Percentiles rank a stretch among this genome's conserved stretches.
Conservation (phyloP, 2,329 filamentous ascomycete genomes). For the Paecilomyces variotii region DNA sequence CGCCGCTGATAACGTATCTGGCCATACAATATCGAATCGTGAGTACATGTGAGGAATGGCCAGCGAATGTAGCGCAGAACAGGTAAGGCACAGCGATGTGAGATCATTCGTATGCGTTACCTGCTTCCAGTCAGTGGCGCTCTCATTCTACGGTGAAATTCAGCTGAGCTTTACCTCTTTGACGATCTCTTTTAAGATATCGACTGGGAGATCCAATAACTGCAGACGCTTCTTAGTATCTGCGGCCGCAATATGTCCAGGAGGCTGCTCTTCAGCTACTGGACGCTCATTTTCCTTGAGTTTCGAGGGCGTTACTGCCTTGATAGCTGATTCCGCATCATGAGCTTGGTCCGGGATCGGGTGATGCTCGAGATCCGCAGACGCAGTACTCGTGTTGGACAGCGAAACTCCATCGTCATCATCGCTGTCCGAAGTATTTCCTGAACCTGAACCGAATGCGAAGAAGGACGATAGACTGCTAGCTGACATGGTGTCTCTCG, state of each 20-base stretch:
- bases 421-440: background rate
- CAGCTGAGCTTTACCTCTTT: conserved; percentile 52
- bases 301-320: background rate
- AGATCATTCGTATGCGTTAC: conserved; percentile 76
- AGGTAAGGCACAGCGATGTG: conserved; percentile 67
- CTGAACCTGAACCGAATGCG: background rate
- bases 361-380: background rate
- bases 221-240: conserved; percentile 41
- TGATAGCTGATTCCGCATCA: background rate
- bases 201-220: conserved; percentile 67
- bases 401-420: background rate
- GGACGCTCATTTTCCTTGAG: background rate
- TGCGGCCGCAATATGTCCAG: background rate
- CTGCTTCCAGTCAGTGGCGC: conserved; percentile 32
- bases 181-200: conserved; percentile 69
- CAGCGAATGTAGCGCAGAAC: conserved; percentile 67
- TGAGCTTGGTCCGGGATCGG: background rate
- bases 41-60: conserved; percentile 74
- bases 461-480: background rate
- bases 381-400: background rate
- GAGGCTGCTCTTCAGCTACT: background rate
- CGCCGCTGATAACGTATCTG: conserved; percentile 57
- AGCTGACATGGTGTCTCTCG: background rate
- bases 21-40: conserved; percentile 83
- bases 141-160: conserved; percentile 11